phyloP scores from a whole-genome alignment of 331 rosid species.

The Malus hybrid region DNA sequence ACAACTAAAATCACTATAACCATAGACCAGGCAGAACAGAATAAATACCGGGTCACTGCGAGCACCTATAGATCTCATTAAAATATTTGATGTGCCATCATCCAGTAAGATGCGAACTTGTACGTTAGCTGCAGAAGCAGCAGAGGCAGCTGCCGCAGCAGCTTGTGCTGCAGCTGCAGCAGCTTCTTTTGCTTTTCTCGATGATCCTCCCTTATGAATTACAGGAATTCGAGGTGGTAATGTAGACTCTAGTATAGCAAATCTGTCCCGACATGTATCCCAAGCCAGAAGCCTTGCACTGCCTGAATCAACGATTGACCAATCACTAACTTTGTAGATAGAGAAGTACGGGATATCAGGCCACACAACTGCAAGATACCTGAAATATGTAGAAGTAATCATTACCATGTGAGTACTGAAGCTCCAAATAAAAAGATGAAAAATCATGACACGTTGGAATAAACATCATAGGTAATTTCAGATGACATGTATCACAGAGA shows the following conservation, averaged over 20 bases:
- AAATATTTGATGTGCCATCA: slow-evolving; percentile 95
- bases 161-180: slow-evolving; percentile 95
- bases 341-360: slow-evolving; percentile 99
- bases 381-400: slow-evolving; percentile 27
- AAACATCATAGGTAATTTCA: background rate
- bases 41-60: slow-evolving; percentile 78
- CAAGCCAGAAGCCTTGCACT: slow-evolving; percentile 98
- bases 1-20: background rate
- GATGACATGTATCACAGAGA: background rate
- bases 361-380: slow-evolving; percentile 95
- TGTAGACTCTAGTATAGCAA: slow-evolving; percentile 86
- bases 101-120: slow-evolving; percentile 97
- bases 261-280: slow-evolving; percentile 98
- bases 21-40: slow-evolving; percentile 12
- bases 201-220: slow-evolving; percentile 81
- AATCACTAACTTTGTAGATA: slow-evolving; percentile 86
- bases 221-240: slow-evolving; percentile 77
- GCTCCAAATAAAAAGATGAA: background rate
- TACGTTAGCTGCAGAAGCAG: slow-evolving; percentile 92
- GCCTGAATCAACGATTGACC: slow-evolving; percentile 99
- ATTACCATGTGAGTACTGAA: background rate
- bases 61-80: slow-evolving; percentile 86
- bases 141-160: slow-evolving; percentile 96
- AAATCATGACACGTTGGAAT: background rate
- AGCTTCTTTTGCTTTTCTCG: slow-evolving; percentile 90